Evolutionary conservation across 257 asterid species (phyloP).

Genomic region (Orobanche coerulescens): DNA sequence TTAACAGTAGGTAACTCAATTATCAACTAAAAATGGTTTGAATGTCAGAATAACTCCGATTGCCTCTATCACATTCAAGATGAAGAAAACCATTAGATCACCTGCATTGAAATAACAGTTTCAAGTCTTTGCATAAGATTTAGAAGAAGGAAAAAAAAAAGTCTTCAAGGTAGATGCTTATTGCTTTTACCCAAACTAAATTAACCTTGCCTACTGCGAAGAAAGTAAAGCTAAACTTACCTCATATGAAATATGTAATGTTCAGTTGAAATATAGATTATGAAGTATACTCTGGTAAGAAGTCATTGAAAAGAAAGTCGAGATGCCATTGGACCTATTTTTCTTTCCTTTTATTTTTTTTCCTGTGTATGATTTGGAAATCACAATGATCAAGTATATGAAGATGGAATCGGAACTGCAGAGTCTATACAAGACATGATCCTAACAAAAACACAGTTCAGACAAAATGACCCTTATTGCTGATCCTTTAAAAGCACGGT

Average conservation of each 20-base stretch:
- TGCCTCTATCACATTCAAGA: conserved; percentile 44
- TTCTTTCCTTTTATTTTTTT: too few species aligned
- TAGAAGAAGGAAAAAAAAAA: neutral
- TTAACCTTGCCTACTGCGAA: too few species aligned
- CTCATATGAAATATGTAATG: neutral
- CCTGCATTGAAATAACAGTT: conserved; percentile 37
- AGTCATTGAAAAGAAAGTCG: neutral
- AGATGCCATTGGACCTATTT: neutral
- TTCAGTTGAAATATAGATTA: neutral
- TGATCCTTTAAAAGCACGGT: neutral
- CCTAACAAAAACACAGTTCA: neutral
- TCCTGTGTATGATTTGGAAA: neutral
- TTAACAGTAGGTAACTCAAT: neutral
- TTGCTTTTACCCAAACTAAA: too few species aligned
- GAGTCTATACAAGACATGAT: neutral
- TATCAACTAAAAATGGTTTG: conserved; percentile 44
- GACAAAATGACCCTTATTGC: neutral
- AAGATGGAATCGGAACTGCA: too few species aligned
- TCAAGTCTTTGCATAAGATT: neutral
- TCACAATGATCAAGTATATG: neutral
- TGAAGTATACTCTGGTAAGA: neutral
- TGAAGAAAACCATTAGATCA: conserved; percentile 58
- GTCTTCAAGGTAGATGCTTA: neutral
- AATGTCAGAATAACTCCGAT: conserved; percentile 50
- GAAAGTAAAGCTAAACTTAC: neutral